phyloP scores from a whole-genome alignment of 106 monocot species.

The Dendrobium chrysotoxum region DNA sequence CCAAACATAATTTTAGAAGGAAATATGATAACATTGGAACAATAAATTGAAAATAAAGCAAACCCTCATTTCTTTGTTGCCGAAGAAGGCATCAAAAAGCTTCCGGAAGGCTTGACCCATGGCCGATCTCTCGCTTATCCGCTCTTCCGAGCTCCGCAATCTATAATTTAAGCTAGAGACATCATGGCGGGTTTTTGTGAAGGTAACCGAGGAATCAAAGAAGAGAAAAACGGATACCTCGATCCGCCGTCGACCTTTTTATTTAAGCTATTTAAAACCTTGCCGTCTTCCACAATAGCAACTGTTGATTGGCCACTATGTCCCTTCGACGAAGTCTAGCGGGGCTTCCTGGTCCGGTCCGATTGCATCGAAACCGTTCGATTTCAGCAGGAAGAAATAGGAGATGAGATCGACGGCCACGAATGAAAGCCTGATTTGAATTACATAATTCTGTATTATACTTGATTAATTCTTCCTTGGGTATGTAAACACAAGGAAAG shows the following conservation, averaged over 20 bases:
- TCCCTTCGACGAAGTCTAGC: neutral
- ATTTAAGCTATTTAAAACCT: neutral
- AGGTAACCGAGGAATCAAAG: neutral
- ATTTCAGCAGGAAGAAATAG: neutral
- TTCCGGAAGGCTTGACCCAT: constrained; percentile 90
- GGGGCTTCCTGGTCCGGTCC: neutral
- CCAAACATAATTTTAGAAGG: neutral
- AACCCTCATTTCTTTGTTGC: constrained; percentile 90
- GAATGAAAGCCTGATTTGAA: neutral
- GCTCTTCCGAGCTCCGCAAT: neutral
- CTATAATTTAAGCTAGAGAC: neutral
- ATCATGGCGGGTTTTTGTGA: neutral
- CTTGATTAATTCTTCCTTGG: too few species aligned
- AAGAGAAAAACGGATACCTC: neutral
- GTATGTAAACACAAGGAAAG: too few species aligned
- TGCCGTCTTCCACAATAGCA: neutral
- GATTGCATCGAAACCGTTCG: neutral
- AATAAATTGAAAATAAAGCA: neutral
- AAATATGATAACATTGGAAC: neutral
- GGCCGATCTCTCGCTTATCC: constrained; percentile 15
- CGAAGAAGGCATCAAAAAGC: constrained; percentile 91
- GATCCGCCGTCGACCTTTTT: neutral
- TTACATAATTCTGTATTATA: too few species aligned
- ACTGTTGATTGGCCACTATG: neutral
- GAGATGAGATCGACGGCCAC: neutral